Base-by-base conservation (phyloP, 108 stramenopile species). In the Epipyxis sp. region DNA sequence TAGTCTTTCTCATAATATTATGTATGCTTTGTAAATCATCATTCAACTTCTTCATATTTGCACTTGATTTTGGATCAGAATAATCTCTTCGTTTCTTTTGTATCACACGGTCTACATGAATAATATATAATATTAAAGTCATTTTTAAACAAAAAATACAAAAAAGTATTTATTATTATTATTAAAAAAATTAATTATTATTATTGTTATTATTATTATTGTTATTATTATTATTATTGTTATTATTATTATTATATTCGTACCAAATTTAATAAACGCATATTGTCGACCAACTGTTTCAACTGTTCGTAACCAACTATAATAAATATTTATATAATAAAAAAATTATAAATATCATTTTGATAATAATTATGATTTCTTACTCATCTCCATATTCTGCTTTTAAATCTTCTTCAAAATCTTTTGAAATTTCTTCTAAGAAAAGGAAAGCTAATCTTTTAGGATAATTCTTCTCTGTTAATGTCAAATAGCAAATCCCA, bases 21-120 rank as follows among this genome's bases (percentile, higher is more conserved):
- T 95, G 94, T 84, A 98, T 97, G 77, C 95, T 95, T 39, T 88
- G 90, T 76, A 98, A 83, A 74, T 98, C 97, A 61, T 94, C 91
- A 82, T 96, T 94, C 40, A 98, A 81, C 82, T 93, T 93, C 39
- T 91, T 89, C 61, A 87, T 88, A 76, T 90, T 91, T 65, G 87
- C 82, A 10, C 90, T 76, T 40, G 89, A 90, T 1, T 87, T 89
- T 29, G 94, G 93, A 79, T 98, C 95, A 45, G 88, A 83, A 79
- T 90, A 98, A 41, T 97, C 95, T 61, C 90, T 88, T 69, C 94
- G 90, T 81, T 93, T 94, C 13, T 92, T 86, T 86, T 97, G 95
- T 77, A 98, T 93, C n/a, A 92, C 59, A 25, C 89, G 89, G 76
- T 96, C 95, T 65, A 65, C 13, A 65, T 16, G 29, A 68, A 37